These are phyloP conservation scores for Chytriomyces sp. DNA, from an alignment of 192 early-diverging fungal genomes.

Conservation along the genomic window DNA sequence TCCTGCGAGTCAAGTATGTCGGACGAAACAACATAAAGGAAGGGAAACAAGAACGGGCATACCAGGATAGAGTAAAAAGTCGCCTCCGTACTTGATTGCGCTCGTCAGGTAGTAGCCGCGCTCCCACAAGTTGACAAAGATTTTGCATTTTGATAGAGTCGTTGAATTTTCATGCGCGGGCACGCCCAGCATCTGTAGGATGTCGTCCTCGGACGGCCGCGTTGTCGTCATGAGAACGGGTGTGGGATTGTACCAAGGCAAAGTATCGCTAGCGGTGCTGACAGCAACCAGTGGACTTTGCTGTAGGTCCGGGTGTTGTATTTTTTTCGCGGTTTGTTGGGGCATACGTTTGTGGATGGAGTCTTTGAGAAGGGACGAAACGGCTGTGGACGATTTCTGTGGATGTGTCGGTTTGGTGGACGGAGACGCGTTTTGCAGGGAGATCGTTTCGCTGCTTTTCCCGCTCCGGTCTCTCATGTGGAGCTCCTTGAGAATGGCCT, in stretches of 20 bases:
- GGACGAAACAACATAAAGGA: not conserved
- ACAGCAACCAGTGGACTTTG: not conserved
- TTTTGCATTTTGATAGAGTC: slow-evolving; percentile 34
- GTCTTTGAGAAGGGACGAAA: not conserved
- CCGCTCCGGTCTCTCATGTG: not conserved
- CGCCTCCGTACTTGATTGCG: slow-evolving; percentile 85
- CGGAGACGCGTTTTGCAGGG: not conserved
- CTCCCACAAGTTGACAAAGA: slow-evolving; percentile 68
- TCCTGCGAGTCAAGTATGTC: slow-evolving; percentile 64
- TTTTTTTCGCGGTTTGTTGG: not conserved
- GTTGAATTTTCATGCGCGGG: no score
- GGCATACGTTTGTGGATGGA: not conserved
- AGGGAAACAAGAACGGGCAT: not conserved
- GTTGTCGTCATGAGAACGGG: not conserved
- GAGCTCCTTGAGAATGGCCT: slow-evolving; percentile 4
- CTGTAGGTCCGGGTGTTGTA: not conserved
- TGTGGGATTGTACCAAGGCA: not conserved
- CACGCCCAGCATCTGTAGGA: slow-evolving; percentile 21
- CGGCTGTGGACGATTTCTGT: not conserved
- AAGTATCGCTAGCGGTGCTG: not conserved
- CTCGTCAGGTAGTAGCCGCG: slow-evolving; percentile 68
- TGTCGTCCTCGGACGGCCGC: not conserved
- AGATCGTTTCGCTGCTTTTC: not conserved
- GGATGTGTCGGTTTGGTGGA: not conserved
- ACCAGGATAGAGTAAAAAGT: slow-evolving; percentile 80